Evolutionary conservation across 2,329 filamentous ascomycete species (phyloP), one percentile per base, ranked within the genome.

Genomic region (Orbilia blumenaviensis): DNA sequence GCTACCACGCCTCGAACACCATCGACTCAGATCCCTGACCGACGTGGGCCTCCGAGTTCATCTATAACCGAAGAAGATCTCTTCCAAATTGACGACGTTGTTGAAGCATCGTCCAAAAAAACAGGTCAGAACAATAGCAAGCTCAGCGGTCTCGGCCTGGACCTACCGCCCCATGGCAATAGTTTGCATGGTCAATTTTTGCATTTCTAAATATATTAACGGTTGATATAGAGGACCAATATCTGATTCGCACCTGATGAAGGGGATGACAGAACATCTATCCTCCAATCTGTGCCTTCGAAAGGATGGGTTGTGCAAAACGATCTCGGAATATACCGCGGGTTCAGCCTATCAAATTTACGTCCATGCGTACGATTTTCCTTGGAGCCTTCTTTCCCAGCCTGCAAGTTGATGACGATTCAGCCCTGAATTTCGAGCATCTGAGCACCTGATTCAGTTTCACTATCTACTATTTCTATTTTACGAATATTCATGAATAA

Each of bases 401-500:
- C 36, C 38, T 56, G 46, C 52, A 34, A 64, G 46, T 63, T 29
- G 42, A 63, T 71, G 38, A 63, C 36, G 56, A 63, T 63, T 68
- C 54, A 50, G 44, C 54, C 27, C 21, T 29, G 29, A 48, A 23
- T 56, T 66, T 50, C 44, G 27, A 58, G 64, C 48, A 68, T 48
- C 61, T 23, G 38, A 63, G 25, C 71, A 36, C 34, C 56, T 50
- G 44, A 32, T 34, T 34, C 32, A 3, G 41, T 63, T 58, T 68
- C 50, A 44, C n/a, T 21, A 29, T 68, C 38, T 27, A n/a, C n/a
- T n/a, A 6, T 16, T 54, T 52, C 25, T 66, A 46, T 56, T 38
- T 75, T 58, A 75, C 63, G 71, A 66, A 68, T 60, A 63, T 18
- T 75, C 63, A 75, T 64, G 71, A 75, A 75, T 60, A 75, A 63